Evolutionary conservation across 768 basidiomycete genomes (phyloP).

Genomic region (Suillus brevipes): DNA sequence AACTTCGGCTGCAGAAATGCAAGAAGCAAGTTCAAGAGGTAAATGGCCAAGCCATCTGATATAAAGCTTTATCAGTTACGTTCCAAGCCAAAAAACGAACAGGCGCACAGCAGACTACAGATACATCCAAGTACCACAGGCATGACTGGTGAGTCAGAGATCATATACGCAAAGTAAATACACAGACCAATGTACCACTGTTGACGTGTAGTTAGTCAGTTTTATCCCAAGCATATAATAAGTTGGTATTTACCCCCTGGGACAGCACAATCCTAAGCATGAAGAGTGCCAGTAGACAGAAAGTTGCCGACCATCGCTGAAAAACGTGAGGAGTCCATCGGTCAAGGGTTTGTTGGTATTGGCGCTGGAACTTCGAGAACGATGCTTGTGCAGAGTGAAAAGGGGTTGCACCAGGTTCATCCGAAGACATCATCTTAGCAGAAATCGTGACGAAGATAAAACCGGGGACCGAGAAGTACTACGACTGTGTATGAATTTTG

Average conservation of each 20-base stretch:
- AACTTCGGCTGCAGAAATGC: conserved; percentile 98
- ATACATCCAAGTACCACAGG: neutral
- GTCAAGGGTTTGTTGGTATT: conserved; percentile 89
- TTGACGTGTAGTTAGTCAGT: conserved; percentile 16
- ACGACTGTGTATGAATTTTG: conserved; percentile 6
- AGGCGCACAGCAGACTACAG: conserved; percentile 67
- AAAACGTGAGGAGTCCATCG: conserved; percentile 86
- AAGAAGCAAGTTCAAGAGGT: conserved; percentile 92
- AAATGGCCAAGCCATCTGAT: conserved; percentile 88
- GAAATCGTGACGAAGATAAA: conserved; percentile 10
- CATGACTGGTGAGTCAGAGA: neutral
- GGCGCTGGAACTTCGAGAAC: conserved; percentile 55
- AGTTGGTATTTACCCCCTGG: conserved; percentile 72
- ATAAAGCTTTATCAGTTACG: conserved; percentile 11
- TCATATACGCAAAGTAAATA: neutral
- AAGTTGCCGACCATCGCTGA: conserved; percentile 86
- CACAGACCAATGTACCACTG: conserved; percentile 93
- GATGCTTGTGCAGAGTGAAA: conserved; percentile 29
- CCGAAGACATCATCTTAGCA: conserved; percentile 34
- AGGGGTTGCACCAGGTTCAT: conserved; percentile 30
- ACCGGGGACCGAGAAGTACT: conserved; percentile 5
- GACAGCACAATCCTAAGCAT: conserved; percentile 81
- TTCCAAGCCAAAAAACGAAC: conserved; percentile 2
- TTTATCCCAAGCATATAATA: conserved; percentile 1
- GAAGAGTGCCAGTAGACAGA: conserved; percentile 71